Evolutionary conservation across 106 monocot genomes (phyloP).

Genomic region (Allium sativum): DNA sequence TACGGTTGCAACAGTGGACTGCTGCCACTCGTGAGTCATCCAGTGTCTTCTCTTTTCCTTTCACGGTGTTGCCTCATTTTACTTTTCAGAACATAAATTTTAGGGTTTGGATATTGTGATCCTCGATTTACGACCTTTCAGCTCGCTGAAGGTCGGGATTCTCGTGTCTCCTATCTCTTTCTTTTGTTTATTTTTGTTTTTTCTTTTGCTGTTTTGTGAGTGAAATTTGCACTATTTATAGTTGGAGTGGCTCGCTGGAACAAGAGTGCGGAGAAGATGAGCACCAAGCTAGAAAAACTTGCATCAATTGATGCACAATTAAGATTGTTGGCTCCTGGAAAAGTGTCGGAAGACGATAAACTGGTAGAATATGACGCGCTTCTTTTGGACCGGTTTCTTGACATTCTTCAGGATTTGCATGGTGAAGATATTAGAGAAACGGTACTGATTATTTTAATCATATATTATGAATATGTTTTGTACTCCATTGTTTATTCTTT

Average conservation of each 20-base stretch:
- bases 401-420: slow-evolving; percentile 82
- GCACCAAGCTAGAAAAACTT: slow-evolving; percentile 39
- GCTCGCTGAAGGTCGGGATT: slow-evolving; percentile 5
- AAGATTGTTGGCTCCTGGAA: slow-evolving; percentile 71
- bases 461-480: too few relatives aligned
- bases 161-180: slow-evolving; percentile 1
- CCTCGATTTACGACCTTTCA: neutral
- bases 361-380: slow-evolving; percentile 92
- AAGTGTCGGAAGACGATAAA: slow-evolving; percentile 99
- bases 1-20: too few relatives aligned
- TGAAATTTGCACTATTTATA: neutral
- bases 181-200: neutral
- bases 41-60: too few relatives aligned
- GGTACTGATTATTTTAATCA: slow-evolving; percentile 20
- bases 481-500: too few relatives aligned
- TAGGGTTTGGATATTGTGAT: too few relatives aligned
- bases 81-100: too few relatives aligned
- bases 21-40: too few relatives aligned
- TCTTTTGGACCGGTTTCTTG: slow-evolving; percentile 89
- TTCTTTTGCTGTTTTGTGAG: neutral
- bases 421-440: slow-evolving; percentile 65
- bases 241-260: neutral
- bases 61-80: too few relatives aligned
- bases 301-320: slow-evolving; percentile 89
- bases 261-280: slow-evolving; percentile 5